A percentile compares a stretch with the other conserved stretches of the same genome.
Conservation (phyloP, 2,329 filamentous ascomycete genomes). For the Neonectria hederae region DNA sequence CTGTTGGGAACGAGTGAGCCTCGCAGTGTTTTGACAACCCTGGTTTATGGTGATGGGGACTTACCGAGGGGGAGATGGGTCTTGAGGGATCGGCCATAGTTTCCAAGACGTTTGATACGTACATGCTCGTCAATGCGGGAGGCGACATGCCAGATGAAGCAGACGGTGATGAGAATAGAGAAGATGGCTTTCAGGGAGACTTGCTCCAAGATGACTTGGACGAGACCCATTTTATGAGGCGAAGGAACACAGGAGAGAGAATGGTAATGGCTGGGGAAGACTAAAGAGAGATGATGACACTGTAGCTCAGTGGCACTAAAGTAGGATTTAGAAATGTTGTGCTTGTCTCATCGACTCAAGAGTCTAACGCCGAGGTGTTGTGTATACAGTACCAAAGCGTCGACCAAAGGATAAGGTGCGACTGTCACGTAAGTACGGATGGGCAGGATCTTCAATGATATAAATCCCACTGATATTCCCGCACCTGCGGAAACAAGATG, state of each 20-base stretch:
- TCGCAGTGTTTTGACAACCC: background rate
- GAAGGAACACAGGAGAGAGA: background rate
- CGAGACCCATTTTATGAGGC: constrained; percentile 55
- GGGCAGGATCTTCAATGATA: background rate
- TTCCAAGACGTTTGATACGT: constrained; percentile 58
- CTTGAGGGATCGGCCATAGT: constrained; percentile 50
- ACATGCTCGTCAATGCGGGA: constrained; percentile 52
- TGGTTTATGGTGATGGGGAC: constrained; percentile 20
- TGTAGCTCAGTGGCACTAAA: background rate
- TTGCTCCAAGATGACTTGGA: constrained; percentile 58
- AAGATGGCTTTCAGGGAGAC: constrained; percentile 54
- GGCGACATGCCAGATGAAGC: constrained; percentile 51
- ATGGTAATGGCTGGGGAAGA: background rate
- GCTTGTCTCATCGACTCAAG: background rate
- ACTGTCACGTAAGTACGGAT: background rate
- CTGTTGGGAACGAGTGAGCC: constrained; percentile 44
- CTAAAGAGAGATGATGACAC: background rate
- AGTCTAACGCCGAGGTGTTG: background rate
- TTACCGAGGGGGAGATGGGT: constrained; percentile 58
- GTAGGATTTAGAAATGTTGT: background rate
- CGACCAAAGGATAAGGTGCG: background rate
- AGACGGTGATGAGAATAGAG: constrained; percentile 50
- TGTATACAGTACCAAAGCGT: background rate
- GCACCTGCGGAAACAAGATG: background rate
- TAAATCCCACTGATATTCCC: background rate